Conservation (phyloP, 352 stramenopile species). For the Globisporangium spiculum region DNA sequence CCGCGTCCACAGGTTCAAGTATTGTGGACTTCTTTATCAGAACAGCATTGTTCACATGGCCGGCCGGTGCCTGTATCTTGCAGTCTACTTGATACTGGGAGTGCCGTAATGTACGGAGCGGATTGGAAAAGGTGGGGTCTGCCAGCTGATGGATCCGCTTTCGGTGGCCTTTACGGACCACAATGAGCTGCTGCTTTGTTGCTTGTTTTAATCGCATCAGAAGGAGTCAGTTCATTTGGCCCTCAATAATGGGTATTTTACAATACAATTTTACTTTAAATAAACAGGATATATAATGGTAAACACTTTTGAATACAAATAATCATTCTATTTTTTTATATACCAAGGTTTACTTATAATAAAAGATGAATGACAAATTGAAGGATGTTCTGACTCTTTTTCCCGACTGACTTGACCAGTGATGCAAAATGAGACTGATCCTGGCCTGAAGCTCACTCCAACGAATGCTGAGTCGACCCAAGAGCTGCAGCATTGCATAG, state of each 20-base stretch:
- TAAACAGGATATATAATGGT: background rate
- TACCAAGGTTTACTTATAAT: background rate
- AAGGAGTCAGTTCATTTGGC: background rate
- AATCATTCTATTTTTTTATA: background rate
- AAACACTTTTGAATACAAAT: background rate
- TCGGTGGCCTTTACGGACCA: slow-evolving; percentile 7
- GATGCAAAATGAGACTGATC: background rate
- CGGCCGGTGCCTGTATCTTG: background rate
- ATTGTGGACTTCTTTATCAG: background rate
- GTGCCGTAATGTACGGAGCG: background rate
- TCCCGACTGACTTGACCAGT: background rate
- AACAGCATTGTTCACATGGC: background rate
- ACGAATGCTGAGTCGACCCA: background rate
- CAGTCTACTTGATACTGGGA: background rate
- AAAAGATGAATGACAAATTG: background rate
- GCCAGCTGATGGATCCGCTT: slow-evolving; percentile 10
- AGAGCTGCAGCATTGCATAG: background rate
- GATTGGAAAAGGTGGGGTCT: slow-evolving; percentile 7
- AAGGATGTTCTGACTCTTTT: background rate
- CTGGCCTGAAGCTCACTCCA: background rate
- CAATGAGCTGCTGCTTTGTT: background rate
- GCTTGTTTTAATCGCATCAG: background rate
- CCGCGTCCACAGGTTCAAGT: slow-evolving; percentile 5
- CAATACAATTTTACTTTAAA: background rate
- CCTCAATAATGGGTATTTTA: background rate